Evolutionary conservation across 1,139 yeast species (phyloP), one percentile per base, ranked within the genome.

Genomic region (Arxiozyma bovina): DNA sequence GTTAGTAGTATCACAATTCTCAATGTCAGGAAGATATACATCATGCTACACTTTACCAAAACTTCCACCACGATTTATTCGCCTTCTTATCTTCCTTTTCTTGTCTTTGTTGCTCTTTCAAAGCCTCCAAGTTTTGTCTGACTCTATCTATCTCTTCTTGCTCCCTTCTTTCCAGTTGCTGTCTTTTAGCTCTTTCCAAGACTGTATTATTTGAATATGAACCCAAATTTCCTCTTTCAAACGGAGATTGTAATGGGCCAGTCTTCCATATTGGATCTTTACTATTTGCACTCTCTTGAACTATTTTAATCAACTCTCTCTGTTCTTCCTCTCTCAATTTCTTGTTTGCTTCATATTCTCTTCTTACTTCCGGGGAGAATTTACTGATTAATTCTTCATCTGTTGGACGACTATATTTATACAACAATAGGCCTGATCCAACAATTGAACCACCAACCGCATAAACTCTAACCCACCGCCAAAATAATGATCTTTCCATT

Each of bases 201-300:
- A 48, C 18, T 3, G 44, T 27, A 27, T 27, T 42, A 1, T 20
- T 23, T 40, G 27, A 23, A n/a, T 27, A 42, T 5, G 38, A 6
- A 42, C 20, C 22, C n/a, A 53, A 63, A 53, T 52, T 50, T 61
- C 72, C 60, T 77, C 88, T 75, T 81, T 67, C 71, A 68, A 68
- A 84, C 0, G 94, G 94, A 1, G 85, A 77, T 50, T 75, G 74
- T 51, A 86, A 78, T 1, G 81, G 74, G 0, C 91, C 95, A 0
- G 94, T 82, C 67, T 79, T 83, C 95, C 95, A 86, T 50, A 86
- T 80, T 0, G 95, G 95, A 54, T 85, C 87, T 60, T 81, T 76
- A 22, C 89, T 82, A 3, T 77, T 74, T 1, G 88, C 70, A 0
- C 93, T 85, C 60, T 77, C 64, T 56, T 77, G 73, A 1, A 81